Percentiles rank a stretch among this genome's conserved stretches.
Conservation (phyloP, 2,329 filamentous ascomycete genomes). For the Chaetomium sp. region DNA sequence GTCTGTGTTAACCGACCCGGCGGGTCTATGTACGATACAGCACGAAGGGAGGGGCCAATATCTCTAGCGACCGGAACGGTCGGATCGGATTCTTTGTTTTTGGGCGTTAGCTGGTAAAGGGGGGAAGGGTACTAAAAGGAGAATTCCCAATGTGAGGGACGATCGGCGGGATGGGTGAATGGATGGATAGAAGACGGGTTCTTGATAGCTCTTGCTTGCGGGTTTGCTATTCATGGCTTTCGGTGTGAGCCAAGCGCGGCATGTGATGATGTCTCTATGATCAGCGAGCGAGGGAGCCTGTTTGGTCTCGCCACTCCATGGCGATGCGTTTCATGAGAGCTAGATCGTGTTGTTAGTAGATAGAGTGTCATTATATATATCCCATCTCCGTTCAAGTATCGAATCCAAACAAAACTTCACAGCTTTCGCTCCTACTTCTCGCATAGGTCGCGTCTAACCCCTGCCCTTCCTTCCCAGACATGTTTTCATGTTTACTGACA, state of each 20-base stretch:
- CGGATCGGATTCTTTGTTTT: constrained; percentile 9
- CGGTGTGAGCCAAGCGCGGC: too few relatives aligned
- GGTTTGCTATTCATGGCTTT: too few relatives aligned
- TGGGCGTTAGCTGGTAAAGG: constrained; percentile 4
- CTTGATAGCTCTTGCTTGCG: too few relatives aligned
- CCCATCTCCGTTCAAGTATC: not conserved
- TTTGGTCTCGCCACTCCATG: not conserved
- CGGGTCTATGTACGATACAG: constrained; percentile 3
- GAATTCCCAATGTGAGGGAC: constrained; percentile 4
- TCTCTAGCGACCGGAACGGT: not conserved
- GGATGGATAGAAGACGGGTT: not conserved
- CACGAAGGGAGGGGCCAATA: not conserved
- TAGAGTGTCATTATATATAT: constrained; percentile 4
- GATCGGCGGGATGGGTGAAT: constrained; percentile 6
- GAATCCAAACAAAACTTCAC: not conserved
- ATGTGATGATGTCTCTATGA: not conserved
- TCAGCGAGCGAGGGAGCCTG: not conserved
- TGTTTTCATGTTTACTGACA: too few relatives aligned
- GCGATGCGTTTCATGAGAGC: not conserved
- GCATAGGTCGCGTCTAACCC: too few relatives aligned
- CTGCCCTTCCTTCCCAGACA: too few relatives aligned
- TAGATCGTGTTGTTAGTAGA: constrained; percentile 7
- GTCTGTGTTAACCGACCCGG: not conserved
- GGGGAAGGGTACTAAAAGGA: not conserved
- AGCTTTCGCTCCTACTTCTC: not conserved